Conservation (phyloP, 495 filamentous ascomycete genomes). For the Lepraria neglecta region DNA sequence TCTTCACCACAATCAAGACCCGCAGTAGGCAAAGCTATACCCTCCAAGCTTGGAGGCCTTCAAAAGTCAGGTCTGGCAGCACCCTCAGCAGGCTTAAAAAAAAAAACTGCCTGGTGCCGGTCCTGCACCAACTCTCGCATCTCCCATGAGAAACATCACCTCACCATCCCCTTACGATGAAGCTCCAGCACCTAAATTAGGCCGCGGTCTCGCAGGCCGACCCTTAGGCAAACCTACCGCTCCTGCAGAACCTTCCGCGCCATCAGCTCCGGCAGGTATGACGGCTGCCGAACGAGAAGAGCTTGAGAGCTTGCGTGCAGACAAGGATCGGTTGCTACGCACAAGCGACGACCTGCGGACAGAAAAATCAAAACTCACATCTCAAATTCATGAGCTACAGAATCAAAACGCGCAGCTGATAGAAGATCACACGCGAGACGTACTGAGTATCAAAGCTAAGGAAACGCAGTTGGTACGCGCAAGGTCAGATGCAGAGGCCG, state of each 20-base stretch:
- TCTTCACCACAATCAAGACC: slow-evolving; percentile 49
- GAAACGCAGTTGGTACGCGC: slow-evolving; percentile 94
- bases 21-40: slow-evolving; percentile 48
- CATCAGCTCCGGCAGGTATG: slow-evolving; percentile 45
- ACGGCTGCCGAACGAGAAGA: slow-evolving; percentile 75
- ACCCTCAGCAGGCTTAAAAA: slow-evolving; percentile 60
- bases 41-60: slow-evolving; percentile 56
- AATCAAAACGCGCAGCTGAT: slow-evolving; percentile 95
- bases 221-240: slow-evolving; percentile 70
- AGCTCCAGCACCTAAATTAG: slow-evolving; percentile 57
- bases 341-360: slow-evolving; percentile 68
- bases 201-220: slow-evolving; percentile 76
- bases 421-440: slow-evolving; percentile 93
- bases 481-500: slow-evolving; percentile 79
- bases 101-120: slow-evolving; percentile 58
- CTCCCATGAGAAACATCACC: slow-evolving; percentile 56
- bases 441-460: slow-evolving; percentile 94
- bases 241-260: slow-evolving; percentile 27
- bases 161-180: slow-evolving; percentile 52
- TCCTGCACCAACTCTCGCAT: slow-evolving; percentile 43
- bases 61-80: slow-evolving; percentile 61
- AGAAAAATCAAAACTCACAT: slow-evolving; percentile 65
- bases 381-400: slow-evolving; percentile 79
- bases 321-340: slow-evolving; percentile 69
- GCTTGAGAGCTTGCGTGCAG: slow-evolving; percentile 76